Evolutionary conservation across 2,329 filamentous ascomycete species (phyloP), one percentile per base, ranked within the genome.

Genomic region (Clarireedia monteithiana): DNA sequence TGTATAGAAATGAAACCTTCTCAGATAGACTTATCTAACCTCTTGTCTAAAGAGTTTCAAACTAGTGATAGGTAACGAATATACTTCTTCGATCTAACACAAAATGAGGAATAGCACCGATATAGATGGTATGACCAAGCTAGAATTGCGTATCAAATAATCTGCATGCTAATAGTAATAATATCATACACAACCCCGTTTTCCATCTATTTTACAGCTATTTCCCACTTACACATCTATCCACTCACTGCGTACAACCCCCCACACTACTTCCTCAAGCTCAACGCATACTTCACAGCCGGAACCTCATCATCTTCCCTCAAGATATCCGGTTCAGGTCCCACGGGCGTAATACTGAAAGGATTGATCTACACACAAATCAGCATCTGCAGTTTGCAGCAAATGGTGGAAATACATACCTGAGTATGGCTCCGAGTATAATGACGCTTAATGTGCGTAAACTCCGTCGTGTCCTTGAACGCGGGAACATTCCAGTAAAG

Each of bases 321-420:
- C 72, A 96, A 66, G 60, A 99, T 86, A 73, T 95, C 80, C 40
- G 91, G 91, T 67, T 90, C 64, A 5, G 94, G 92, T 0, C 92
- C 92, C 15, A 95, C 68, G 1, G 92, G 91, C 24, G 90, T 92
- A 68, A 99, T 95, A 40, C 77, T 75, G 50, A 75, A 71, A 15
- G 83, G 84, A 71, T 87, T 87, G 68, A 87, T 85, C 73, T 86
- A 20, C 12, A 15, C 36, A 30, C 38, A 7, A 78, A 53, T 59
- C 44, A 57, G 34, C 5, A 49, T 48, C 49, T 26, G 12, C n/a
- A 4, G 17, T 9, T 44, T 7, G 5, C 6, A 5, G 9, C 4
- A 20, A 38, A n/a, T 38, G 39, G 17, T 36, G 38, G 12, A 69
- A 82, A 83, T n/a, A 63, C 64, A 62, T 59, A 70, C 73, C 46